Conservation (phyloP, 345 rosid species). For the Carallia brachiata region DNA sequence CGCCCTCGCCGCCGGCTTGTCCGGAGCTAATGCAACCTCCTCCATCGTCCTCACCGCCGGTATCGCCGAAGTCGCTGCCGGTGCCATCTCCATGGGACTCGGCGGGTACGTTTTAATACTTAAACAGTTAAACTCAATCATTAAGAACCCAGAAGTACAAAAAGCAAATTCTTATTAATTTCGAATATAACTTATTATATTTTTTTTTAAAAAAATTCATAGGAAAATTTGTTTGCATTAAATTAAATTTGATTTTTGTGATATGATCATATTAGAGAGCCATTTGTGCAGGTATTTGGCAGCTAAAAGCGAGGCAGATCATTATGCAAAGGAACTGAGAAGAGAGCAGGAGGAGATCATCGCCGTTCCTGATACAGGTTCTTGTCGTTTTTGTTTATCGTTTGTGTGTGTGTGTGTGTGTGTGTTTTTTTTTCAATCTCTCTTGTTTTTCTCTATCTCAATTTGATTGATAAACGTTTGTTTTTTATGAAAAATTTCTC, state of each 20-base stretch:
- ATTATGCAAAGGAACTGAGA: slow-evolving; percentile 66
- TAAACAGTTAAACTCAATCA: no score
- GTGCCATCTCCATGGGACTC: slow-evolving; percentile 98
- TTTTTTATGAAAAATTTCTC: no score
- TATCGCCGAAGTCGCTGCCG: slow-evolving; percentile 90
- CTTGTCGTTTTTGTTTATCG: neutral
- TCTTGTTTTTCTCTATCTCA: no score
- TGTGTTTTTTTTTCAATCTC: no score
- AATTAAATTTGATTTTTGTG: neutral
- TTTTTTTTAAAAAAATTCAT: no score
- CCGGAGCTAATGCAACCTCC: slow-evolving; percentile 89
- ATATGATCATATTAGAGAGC: no score
- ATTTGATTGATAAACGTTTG: no score
- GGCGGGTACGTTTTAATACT: slow-evolving; percentile 55
- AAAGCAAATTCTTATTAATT: no score
- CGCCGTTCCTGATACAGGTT: slow-evolving; percentile 76
- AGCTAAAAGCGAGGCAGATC: slow-evolving; percentile 92
- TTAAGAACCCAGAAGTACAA: no score
- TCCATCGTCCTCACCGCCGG: slow-evolving; percentile 94
- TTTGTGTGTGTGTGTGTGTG: no score
- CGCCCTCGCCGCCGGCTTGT: slow-evolving; percentile 95
- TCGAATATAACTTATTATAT: no score
- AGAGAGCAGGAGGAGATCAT: slow-evolving; percentile 88
- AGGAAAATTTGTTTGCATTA: no score
- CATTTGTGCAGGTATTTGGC: slow-evolving; percentile 66